These are phyloP conservation scores for Xylariaceae sp. DNA, from an alignment of 2,329 filamentous ascomycete genomes.

Conservation along the genomic window DNA sequence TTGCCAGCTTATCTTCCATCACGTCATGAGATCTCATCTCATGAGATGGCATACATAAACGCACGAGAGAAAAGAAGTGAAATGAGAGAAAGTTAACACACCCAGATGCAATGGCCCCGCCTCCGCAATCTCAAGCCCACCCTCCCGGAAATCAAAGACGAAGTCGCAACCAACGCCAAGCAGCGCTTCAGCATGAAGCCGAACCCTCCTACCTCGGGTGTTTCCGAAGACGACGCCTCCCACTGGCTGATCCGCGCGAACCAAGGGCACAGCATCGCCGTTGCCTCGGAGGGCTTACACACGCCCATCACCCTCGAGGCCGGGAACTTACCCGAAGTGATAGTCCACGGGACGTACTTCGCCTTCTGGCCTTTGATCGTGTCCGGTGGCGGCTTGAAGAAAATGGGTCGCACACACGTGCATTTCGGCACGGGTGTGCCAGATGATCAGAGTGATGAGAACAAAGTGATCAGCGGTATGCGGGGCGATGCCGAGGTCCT, in stretches of 20 bases:
- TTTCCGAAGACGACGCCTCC: slow-evolving; percentile 43
- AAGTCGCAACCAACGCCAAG: slow-evolving; percentile 76
- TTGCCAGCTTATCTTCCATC: neutral
- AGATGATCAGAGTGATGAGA: slow-evolving; percentile 19
- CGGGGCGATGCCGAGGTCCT: slow-evolving; percentile 69
- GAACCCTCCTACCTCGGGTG: slow-evolving; percentile 29
- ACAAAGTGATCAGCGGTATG: slow-evolving; percentile 73
- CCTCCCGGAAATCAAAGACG: slow-evolving; percentile 63
- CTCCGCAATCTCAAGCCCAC: slow-evolving; percentile 67
- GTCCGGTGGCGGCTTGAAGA: slow-evolving; percentile 67
- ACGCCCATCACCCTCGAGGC: slow-evolving; percentile 57
- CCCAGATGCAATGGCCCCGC: slow-evolving; percentile 49
- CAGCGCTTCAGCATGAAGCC: slow-evolving; percentile 80
- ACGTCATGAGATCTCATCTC: neutral
- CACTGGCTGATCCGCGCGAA: slow-evolving; percentile 89
- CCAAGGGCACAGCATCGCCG: slow-evolving; percentile 83
- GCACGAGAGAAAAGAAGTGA: neutral
- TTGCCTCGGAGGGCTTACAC: slow-evolving; percentile 66
- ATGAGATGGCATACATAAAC: too few relatives aligned
- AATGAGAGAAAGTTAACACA: neutral
- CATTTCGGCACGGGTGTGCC: slow-evolving; percentile 79
- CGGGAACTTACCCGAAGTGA: slow-evolving; percentile 56
- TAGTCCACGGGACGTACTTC: slow-evolving; percentile 87
- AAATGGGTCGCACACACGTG: slow-evolving; percentile 82
- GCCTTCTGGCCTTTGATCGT: slow-evolving; percentile 72